Conservation (phyloP, 2,329 filamentous ascomycete genomes). For the Botryosphaeria agaves region DNA sequence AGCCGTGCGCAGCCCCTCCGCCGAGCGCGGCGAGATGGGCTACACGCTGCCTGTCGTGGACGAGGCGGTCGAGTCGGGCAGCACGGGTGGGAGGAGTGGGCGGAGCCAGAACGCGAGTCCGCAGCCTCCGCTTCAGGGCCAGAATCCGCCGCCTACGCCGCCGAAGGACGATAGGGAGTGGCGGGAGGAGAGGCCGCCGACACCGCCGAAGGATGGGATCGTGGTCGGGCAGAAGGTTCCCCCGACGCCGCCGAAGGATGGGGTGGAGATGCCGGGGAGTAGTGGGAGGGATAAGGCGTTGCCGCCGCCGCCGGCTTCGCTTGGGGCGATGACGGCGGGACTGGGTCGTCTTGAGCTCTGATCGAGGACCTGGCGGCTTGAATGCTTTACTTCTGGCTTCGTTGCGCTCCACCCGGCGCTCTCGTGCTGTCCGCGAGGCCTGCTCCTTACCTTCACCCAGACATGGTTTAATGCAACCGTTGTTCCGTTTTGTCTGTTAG, state of each 20-base stretch:
- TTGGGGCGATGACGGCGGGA: no score
- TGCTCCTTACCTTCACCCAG: no score
- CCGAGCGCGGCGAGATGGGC: conserved; percentile 35
- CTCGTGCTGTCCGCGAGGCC: no score
- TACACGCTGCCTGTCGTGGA: conserved; percentile 68
- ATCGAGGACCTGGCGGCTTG: no score
- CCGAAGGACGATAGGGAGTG: conserved; percentile 20
- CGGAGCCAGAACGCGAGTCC: conserved; percentile 7
- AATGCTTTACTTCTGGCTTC: no score
- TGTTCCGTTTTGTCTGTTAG: no score
- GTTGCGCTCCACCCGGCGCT: no score
- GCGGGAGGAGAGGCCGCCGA: conserved; percentile 15
- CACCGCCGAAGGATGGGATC: conserved; percentile 20
- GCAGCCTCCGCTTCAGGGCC: conserved; percentile 6
- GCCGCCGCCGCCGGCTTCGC: conserved; percentile 8
- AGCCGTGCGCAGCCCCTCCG: conserved; percentile 38
- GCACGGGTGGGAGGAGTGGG: conserved; percentile 42
- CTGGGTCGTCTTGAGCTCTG: no score
- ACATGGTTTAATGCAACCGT: no score
- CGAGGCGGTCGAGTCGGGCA: conserved; percentile 65
- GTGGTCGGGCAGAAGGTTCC: conserved; percentile 8
- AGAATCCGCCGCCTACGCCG: conserved; percentile 24
- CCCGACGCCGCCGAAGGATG: conserved; percentile 22
- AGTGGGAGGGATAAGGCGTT: conserved; percentile 9
- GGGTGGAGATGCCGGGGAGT: no score